These are phyloP conservation scores for Yamadazyma takamatsuzukensis DNA, from an alignment of 805 yeast species.

Conservation along the genomic window DNA sequence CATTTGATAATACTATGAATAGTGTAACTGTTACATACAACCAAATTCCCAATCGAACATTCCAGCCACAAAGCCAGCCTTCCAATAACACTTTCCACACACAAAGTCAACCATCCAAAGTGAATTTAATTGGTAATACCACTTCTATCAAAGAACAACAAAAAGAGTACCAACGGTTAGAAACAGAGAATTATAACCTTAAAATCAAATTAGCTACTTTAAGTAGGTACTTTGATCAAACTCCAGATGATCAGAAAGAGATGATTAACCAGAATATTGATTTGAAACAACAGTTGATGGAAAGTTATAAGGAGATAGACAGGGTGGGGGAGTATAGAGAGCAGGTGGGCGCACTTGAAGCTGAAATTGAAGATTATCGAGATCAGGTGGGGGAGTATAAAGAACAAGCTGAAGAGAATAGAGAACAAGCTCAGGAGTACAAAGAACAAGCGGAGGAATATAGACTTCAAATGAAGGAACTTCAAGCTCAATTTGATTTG, in stretches of 20 bases:
- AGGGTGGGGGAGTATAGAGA: too few relatives aligned
- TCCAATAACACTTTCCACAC: background rate
- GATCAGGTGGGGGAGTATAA: too few relatives aligned
- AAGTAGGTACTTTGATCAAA: constrained; percentile 34
- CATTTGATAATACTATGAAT: constrained; percentile 13
- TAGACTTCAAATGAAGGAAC: too few relatives aligned
- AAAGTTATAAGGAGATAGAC: constrained; percentile 12
- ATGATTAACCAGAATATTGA: constrained; percentile 36
- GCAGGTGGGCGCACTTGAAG: too few relatives aligned
- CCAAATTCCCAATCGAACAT: constrained; percentile 1
- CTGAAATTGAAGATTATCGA: too few relatives aligned
- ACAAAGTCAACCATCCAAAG: too few relatives aligned
- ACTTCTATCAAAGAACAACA: constrained; percentile 21
- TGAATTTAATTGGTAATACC: constrained; percentile 10
- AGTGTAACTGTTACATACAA: constrained; percentile 12
- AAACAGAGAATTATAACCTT: constrained; percentile 42
- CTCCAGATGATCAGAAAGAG: constrained; percentile 40
- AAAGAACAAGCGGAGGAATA: too few relatives aligned
- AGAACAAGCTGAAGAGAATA: too few relatives aligned
- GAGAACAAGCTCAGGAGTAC: too few relatives aligned
- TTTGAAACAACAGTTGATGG: constrained; percentile 23
- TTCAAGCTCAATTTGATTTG: too few relatives aligned
- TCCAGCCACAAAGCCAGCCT: background rate
- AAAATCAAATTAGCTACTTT: constrained; percentile 42
- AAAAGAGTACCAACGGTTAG: constrained; percentile 20